Evolutionary conservation across 352 stramenopile species (phyloP).

Genomic region (Globisporangium spiculum): DNA sequence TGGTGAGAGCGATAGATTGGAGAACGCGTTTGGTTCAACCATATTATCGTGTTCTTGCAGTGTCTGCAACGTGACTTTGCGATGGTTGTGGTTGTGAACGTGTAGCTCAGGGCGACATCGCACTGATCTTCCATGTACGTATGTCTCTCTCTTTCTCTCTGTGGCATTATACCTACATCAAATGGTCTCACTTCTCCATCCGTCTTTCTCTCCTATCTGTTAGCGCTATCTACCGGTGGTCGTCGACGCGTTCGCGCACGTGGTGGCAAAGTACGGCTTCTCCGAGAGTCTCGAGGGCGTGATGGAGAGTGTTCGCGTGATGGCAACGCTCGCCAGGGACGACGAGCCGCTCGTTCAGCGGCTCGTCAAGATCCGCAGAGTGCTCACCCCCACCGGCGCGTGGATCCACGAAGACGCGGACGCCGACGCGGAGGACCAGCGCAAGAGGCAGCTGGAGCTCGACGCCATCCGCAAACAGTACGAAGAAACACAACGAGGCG

Average conservation of each 20-base stretch:
- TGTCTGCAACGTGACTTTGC: too few relatives aligned
- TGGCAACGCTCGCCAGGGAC: conserved; percentile 40
- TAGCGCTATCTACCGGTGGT: conserved; percentile 42
- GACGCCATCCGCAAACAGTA: conserved; percentile 21
- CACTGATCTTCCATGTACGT: conserved; percentile 35
- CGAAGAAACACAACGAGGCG: conserved; percentile 31
- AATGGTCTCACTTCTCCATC: too few relatives aligned
- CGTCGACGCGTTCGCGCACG: conserved; percentile 36
- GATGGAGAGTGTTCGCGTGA: conserved; percentile 38
- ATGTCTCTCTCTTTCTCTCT: too few relatives aligned
- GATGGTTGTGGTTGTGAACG: too few relatives aligned
- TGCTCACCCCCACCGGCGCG: conserved; percentile 44
- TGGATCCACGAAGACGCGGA: conserved; percentile 58
- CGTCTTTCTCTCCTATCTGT: too few relatives aligned
- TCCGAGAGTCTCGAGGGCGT: conserved; percentile 38
- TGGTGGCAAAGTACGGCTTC: conserved; percentile 52
- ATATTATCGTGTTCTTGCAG: too few relatives aligned
- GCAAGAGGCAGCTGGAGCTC: conserved; percentile 27
- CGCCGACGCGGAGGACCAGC: conserved; percentile 38
- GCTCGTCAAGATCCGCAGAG: conserved; percentile 41
- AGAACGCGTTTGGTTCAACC: background rate
- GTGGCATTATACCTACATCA: too few relatives aligned
- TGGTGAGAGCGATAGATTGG: conserved; percentile 20
- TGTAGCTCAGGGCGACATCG: conserved; percentile 24
- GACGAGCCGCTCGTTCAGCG: conserved; percentile 35